These are phyloP conservation scores for Lenwebbia sp. DNA, from an alignment of 345 rosid species.

Conservation along the genomic window DNA sequence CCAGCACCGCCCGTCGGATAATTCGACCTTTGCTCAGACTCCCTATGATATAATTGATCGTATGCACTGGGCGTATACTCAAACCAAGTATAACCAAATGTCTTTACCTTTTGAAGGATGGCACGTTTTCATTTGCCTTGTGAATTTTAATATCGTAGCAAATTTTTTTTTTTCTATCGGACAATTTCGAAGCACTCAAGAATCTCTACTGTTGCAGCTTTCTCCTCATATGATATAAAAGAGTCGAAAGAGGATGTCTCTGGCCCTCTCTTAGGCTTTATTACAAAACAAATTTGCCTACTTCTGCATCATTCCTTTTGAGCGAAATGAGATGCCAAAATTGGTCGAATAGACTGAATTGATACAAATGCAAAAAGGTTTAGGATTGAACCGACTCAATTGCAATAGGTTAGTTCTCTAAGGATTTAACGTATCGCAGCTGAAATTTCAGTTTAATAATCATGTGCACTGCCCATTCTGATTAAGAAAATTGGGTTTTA, in stretches of 20 bases:
- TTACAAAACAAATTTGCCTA: background rate
- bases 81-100: accelerated
- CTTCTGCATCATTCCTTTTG: accelerated
- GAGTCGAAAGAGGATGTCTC: background rate
- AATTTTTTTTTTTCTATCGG: background rate
- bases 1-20: accelerated
- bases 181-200: background rate
- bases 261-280: background rate
- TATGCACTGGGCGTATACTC: background rate
- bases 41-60: no score
- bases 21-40: background rate
- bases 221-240: background rate
- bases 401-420: no score
- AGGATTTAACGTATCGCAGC: accelerated
- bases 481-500: background rate
- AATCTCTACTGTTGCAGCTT: background rate
- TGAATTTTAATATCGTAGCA: background rate
- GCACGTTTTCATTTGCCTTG: background rate
- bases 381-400: no score
- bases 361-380: no score
- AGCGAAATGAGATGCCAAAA: background rate
- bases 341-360: no score
- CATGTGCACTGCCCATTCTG: background rate
- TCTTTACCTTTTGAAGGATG: background rate
- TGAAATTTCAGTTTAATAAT: background rate